These are phyloP conservation scores for Bruguiera parviflora DNA, from an alignment of 345 rosid genomes.

Conservation along the genomic window DNA sequence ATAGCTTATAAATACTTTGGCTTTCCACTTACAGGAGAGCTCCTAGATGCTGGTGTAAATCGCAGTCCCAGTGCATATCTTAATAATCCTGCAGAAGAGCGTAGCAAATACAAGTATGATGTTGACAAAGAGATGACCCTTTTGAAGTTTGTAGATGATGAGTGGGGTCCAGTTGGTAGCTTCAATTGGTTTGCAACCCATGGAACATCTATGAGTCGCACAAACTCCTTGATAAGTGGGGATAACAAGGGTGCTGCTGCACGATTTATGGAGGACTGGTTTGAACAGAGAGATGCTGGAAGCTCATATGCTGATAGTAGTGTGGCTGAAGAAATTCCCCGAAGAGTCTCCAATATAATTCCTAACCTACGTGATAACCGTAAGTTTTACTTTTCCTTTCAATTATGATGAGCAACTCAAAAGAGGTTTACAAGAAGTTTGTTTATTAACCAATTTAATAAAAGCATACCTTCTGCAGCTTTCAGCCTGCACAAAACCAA, in stretches of 20 bases:
- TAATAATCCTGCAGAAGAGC: slow-evolving; percentile 73
- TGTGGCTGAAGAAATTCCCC: slow-evolving; percentile 42
- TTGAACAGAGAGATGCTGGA: slow-evolving; percentile 39
- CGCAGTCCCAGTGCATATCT: slow-evolving; percentile 99
- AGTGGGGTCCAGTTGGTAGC: slow-evolving; percentile 86
- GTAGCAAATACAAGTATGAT: slow-evolving; percentile 63
- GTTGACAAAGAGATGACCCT: slow-evolving; percentile 97
- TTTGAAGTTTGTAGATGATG: slow-evolving; percentile 80
- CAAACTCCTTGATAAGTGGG: slow-evolving; percentile 91
- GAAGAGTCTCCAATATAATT: slow-evolving; percentile 67
- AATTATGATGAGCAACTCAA: background rate
- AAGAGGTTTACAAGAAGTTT: no score
- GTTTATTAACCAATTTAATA: no score
- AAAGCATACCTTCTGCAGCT: no score
- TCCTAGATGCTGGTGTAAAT: slow-evolving; percentile 78
- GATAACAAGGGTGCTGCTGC: slow-evolving; percentile 99
- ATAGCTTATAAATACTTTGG: slow-evolving; percentile 4
- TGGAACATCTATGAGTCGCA: slow-evolving; percentile 95
- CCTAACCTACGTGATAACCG: slow-evolving; percentile 41
- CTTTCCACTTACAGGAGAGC: slow-evolving; percentile 56
- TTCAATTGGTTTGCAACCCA: slow-evolving; percentile 98
- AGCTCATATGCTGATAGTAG: slow-evolving; percentile 33
- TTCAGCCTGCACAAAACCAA: no score
- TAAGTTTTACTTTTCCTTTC: slow-evolving; percentile 23
- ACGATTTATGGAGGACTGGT: slow-evolving; percentile 93